Base-by-base conservation (phyloP, 768 basidiomycete genomes). In the Sutorius australiensis region DNA sequence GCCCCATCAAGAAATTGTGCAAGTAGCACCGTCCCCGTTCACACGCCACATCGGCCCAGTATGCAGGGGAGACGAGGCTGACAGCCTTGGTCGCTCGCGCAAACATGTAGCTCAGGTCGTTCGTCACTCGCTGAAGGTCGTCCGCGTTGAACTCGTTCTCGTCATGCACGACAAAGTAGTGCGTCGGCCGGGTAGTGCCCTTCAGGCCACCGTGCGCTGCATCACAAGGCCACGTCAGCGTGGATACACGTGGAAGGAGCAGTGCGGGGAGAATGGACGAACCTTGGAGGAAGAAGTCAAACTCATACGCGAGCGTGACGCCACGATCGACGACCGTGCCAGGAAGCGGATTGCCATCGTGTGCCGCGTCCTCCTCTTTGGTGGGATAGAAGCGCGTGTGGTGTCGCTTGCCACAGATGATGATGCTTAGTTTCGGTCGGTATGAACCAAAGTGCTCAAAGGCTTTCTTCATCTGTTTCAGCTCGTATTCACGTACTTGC, bases 281-380 rank as follows among this genome's bases (percentile, higher is more conserved):
- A 69, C 73, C 73, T 64, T 81, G 79, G 19, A 81, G 68, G 66
- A 77, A 81, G 66, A 81, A 82, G 58, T 81, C 81, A 44, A 74
- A 81, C 16, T 77, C 76, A 61, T 79, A 82, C 9, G 77, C 72
- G 0, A 75, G 77, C 0, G 79, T 80, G 40, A 82, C 68, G n/a
- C 80, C 80, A 6, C 75, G 72, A 54, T 81, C 81, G 51, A 81
- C 80, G 40, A 81, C 75, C 6, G 80, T 81, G n/a, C 80, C 80
- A 2, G 80, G 77, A 28, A 64, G 70, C 1, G 80, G 77, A 46
- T 82, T 81, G 3, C 80, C 80, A 33, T 78, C 72, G 1, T 38
- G 30, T 31, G 76, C 77, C 0, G 76, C 77, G 14, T 67, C 60
- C 24, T 49, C 53, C 13, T 61, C 54, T 17, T 71, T 68, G 4